A percentile compares a stretch with the other conserved stretches of the same genome.
Evolutionary conservation across 148 eudicot species (phyloP).

Genomic region (Pharnaceum exiguum): DNA sequence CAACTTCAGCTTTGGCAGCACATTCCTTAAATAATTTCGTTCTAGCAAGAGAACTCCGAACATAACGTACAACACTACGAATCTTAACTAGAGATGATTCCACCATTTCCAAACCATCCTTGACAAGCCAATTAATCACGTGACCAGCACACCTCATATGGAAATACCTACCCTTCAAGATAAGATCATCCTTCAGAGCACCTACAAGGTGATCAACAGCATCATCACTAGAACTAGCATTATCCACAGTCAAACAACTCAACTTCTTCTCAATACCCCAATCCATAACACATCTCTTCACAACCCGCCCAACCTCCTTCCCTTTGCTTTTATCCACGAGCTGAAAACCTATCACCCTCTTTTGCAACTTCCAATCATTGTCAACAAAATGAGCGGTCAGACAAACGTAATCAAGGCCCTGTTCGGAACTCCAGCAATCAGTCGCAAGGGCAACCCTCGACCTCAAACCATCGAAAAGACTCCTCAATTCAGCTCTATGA

Average conservation of each 20-base stretch:
- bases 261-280: slow-evolving; percentile 14
- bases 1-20: not conserved
- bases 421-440: slow-evolving; percentile 15
- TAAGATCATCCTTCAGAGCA: not conserved
- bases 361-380: not conserved
- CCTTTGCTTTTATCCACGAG: slow-evolving; percentile 4
- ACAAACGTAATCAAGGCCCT: slow-evolving; percentile 9
- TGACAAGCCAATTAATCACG: slow-evolving; percentile 12
- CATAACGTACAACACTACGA: not conserved
- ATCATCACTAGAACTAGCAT: slow-evolving; percentile 19
- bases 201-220: slow-evolving; percentile 1
- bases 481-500: not conserved
- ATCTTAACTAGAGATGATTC: not conserved
- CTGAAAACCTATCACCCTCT: not conserved
- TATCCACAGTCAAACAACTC: slow-evolving; percentile 12
- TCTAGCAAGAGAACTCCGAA: slow-evolving; percentile 9
- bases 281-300: slow-evolving; percentile 13
- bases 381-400: slow-evolving; percentile 10
- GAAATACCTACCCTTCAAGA: not conserved
- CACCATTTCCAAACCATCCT: slow-evolving; percentile 5
- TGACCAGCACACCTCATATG: slow-evolving; percentile 23
- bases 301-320: slow-evolving; percentile 5
- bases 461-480: not conserved
- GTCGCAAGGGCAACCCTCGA: slow-evolving; percentile 15
- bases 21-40: not conserved